Base-by-base conservation (phyloP, 169 alveolate species). In the Prorocentrum cordatum region DNA sequence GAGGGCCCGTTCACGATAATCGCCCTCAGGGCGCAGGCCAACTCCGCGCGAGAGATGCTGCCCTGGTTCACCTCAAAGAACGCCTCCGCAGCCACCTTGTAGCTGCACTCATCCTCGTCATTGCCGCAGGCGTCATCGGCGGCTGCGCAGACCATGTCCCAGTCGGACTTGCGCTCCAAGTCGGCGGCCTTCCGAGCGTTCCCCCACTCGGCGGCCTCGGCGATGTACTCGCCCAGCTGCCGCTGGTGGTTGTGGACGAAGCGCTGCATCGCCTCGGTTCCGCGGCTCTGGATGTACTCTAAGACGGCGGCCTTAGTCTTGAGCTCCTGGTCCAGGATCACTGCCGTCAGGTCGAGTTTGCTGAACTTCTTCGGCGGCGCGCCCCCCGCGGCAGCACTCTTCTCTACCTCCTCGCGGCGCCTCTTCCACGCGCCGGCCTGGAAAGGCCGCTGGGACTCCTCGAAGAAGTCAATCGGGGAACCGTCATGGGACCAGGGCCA, bases 301-400 rank as follows among this genome's bases (percentile, higher is more conserved):
- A 73, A 36, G 14, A 73, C 36, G 5, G 68, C 85, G 1, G 85
- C 85, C 14, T 29, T 42, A 20, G 59, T 29, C n/a, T 24, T 73
- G 71, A 73, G 32, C 18, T 70, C 85, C 20, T 33, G 12, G 70
- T 24, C 64, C 27, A 47, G 31, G 54, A 47, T 50, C 29, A 73
- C 12, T 7, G 85, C 70, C 0, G 83, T 73, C 38, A 73, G 24
- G 54, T 50, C 85, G 38, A 73, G 71, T 58, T 73, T 73, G 85
- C 33, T 47, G 54, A 47, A 73, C 14, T 20, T 27, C 70, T 20
- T 32, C 35, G 45, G 33, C n/a, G 3, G 20, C 38, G 61, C 36
- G 35, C 35, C 7, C 36, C 24, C 68, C n/a, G n/a, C 68, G 1
- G 68, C 3, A 5, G 29, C 50, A 3, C 1, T 0, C 59, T 16